A percentile compares a stretch with the other conserved stretches of the same genome.
Evolutionary conservation across 306 rosid species (phyloP).

Genomic region (Cucumis hystrix): DNA sequence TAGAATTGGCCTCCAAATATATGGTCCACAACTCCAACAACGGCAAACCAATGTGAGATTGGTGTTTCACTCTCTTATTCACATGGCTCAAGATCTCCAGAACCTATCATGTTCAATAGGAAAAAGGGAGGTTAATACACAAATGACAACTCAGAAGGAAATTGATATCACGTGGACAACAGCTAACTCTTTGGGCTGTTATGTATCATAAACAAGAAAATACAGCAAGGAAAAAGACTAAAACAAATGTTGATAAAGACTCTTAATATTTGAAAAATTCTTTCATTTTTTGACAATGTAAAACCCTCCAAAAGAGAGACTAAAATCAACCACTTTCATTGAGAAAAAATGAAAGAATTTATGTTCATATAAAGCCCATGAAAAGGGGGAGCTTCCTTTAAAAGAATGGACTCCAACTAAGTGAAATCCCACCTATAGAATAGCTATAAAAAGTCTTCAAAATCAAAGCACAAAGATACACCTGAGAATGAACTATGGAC

Average conservation of each 20-base stretch:
- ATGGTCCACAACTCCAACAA: slow-evolving; percentile 65
- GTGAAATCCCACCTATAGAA: too few species aligned
- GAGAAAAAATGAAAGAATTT: too few species aligned
- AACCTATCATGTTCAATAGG: slow-evolving; percentile 35
- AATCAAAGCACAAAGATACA: too few species aligned
- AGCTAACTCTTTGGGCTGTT: not conserved
- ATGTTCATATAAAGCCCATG: too few species aligned
- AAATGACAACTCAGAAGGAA: not conserved
- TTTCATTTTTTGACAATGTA: not conserved
- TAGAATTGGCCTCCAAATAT: slow-evolving; percentile 45
- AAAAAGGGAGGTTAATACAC: slow-evolving; percentile 5
- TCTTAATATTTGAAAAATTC: not conserved
- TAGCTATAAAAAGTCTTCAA: too few species aligned
- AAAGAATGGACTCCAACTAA: too few species aligned
- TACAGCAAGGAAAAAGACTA: not conserved
- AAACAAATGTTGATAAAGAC: not conserved
- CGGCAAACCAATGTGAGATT: slow-evolving; percentile 71
- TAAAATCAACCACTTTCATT: too few species aligned
- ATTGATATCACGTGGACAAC: not conserved
- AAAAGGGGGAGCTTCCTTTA: too few species aligned
- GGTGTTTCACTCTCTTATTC: slow-evolving; percentile 92
- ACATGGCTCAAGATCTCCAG: slow-evolving; percentile 96
- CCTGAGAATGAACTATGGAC: too few species aligned
- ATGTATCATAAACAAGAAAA: not conserved
- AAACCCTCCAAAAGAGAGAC: not conserved